Conservation (phyloP, 139 green algal genomes). For the Edaphochlamys debaryana region DNA sequence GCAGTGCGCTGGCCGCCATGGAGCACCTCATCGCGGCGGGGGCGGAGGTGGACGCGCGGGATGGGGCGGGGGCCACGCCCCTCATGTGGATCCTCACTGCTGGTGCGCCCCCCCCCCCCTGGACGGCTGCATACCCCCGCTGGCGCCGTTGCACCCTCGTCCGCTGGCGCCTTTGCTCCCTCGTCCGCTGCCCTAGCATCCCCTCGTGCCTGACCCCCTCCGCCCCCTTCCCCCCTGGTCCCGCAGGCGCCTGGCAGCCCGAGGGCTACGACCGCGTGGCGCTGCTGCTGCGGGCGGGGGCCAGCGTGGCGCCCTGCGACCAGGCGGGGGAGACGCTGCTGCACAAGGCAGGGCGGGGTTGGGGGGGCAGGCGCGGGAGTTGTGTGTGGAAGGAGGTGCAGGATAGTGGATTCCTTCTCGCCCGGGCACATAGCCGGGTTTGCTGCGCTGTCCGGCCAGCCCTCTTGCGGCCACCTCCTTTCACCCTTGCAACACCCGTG, state of each 20-base stretch:
- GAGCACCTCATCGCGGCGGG: slow-evolving; percentile 28
- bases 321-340: slow-evolving; percentile 20
- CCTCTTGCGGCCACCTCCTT: too few relatives aligned
- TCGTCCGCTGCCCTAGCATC: too few relatives aligned
- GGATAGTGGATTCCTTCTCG: not conserved
- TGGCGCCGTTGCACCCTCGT: too few relatives aligned
- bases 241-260: slow-evolving; percentile 6
- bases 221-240: not conserved
- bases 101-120: slow-evolving; percentile 1
- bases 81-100: slow-evolving; percentile 16
- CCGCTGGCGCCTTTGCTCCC: too few relatives aligned
- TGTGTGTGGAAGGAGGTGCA: not conserved
- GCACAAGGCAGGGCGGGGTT: slow-evolving; percentile 25
- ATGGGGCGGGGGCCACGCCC: slow-evolving; percentile 14
- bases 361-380: not conserved
- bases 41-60: slow-evolving; percentile 5
- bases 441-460: too few relatives aligned
- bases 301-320: not conserved
- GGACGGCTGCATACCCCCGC: too few relatives aligned
- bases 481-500: too few relatives aligned
- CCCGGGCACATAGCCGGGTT: too few relatives aligned
- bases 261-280: slow-evolving; percentile 24
- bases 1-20: not conserved
- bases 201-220: too few relatives aligned
- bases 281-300: slow-evolving; percentile 17